phyloP scores from a whole-genome alignment of 345 rosid genomes.

The Populus tremula region DNA sequence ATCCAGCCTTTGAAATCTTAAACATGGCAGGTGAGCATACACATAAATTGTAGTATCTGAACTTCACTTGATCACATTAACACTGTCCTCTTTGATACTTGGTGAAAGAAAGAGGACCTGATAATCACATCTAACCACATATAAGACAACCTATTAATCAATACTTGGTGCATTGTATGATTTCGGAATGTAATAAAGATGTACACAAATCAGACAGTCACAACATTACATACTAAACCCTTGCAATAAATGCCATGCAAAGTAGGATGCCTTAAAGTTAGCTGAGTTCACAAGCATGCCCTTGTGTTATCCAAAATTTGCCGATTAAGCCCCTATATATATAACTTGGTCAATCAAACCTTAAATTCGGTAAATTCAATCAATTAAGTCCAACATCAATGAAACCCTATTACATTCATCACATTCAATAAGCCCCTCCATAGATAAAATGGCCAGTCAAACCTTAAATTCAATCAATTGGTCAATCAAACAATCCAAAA shows the following conservation, averaged over 20 bases:
- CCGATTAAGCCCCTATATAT: not conserved
- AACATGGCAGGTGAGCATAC: not conserved
- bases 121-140: not conserved
- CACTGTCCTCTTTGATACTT: not conserved
- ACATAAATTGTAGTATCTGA: conserved; percentile 5
- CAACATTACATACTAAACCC: not conserved
- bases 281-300: not conserved
- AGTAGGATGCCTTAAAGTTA: not conserved
- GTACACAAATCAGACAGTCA: not conserved
- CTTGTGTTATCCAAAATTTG: not conserved
- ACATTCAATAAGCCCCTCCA: not conserved
- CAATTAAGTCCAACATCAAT: not conserved
- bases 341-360: not conserved
- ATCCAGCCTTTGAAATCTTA: not conserved
- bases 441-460: not conserved
- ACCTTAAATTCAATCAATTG: not conserved
- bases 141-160: not conserved
- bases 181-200: not conserved
- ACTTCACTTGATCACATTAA: not conserved
- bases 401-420: not conserved
- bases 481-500: too few species aligned
- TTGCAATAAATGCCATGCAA: not conserved
- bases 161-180: too few species aligned
- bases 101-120: not conserved
- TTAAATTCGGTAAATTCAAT: not conserved